phyloP scores from a whole-genome alignment of 2,329 filamentous ascomycete species.

The Fusarium phyllophilum region DNA sequence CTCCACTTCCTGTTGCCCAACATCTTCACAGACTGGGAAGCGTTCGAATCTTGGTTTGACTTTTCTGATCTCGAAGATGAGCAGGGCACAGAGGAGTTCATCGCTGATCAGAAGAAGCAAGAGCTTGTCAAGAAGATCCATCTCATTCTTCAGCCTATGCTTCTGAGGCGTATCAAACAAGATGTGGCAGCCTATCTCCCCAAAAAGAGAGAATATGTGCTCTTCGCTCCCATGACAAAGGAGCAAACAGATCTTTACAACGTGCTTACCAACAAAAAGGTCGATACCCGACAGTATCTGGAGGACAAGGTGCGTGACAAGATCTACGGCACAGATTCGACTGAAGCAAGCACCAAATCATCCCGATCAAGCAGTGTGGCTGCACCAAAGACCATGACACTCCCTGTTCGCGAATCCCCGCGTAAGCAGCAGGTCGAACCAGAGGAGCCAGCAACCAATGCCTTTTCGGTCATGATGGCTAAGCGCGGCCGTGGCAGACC shows the following conservation, averaged over 20 bases:
- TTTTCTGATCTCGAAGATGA: slow-evolving; percentile 93
- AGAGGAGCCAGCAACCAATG: slow-evolving; percentile 51
- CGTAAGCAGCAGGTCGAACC: slow-evolving; percentile 45
- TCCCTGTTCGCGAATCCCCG: slow-evolving; percentile 52
- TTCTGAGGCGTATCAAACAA: slow-evolving; percentile 88
- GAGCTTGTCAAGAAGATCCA: slow-evolving; percentile 78
- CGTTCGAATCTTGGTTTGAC: slow-evolving; percentile 96
- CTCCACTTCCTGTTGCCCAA: slow-evolving; percentile 92
- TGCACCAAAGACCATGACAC: slow-evolving; percentile 37
- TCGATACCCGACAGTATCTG: slow-evolving; percentile 77
- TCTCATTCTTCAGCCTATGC: slow-evolving; percentile 88
- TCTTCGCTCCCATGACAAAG: slow-evolving; percentile 90
- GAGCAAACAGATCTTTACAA: slow-evolving; percentile 93
- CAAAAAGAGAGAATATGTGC: slow-evolving; percentile 94
- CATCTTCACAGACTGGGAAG: slow-evolving; percentile 92
- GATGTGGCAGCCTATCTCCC: slow-evolving; percentile 93
- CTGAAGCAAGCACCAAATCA: slow-evolving; percentile 46
- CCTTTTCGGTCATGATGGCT: slow-evolving; percentile 65
- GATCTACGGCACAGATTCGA: slow-evolving; percentile 52
- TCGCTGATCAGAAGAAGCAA: slow-evolving; percentile 75
- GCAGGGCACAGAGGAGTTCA: slow-evolving; percentile 78
- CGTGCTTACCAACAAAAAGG: slow-evolving; percentile 65
- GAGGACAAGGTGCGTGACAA: slow-evolving; percentile 80
- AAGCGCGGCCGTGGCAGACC: slow-evolving; percentile 46
- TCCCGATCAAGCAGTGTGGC: slow-evolving; percentile 53